phyloP scores from a whole-genome alignment of 2,329 filamentous ascomycete genomes.

The Helotiales sp. region DNA sequence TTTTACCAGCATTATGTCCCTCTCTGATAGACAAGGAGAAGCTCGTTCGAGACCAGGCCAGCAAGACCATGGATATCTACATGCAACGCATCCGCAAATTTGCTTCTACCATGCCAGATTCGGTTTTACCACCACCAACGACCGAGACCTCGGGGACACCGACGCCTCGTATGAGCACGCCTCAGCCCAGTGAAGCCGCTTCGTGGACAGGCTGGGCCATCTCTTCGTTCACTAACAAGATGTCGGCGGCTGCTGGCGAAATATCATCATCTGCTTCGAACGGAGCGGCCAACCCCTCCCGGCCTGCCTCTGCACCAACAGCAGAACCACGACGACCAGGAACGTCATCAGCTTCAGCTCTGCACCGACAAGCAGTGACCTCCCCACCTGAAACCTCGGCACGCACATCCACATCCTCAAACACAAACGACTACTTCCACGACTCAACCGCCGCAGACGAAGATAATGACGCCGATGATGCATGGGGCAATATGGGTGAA shows the following conservation, averaged over 20 bases:
- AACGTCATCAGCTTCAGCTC: constrained; percentile 59
- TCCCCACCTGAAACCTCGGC: constrained; percentile 54
- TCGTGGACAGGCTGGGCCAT: constrained; percentile 97
- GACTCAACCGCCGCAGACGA: constrained; percentile 67
- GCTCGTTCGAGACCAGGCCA: constrained; percentile 87
- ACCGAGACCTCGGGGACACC: constrained; percentile 49
- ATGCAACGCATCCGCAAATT: constrained; percentile 82
- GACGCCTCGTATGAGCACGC: constrained; percentile 78
- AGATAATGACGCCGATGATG: constrained; percentile 58
- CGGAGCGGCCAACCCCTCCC: constrained; percentile 49
- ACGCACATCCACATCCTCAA: constrained; percentile 54
- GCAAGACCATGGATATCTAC: constrained; percentile 87
- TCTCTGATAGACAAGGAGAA: constrained; percentile 94
- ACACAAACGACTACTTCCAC: constrained; percentile 56
- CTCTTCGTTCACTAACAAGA: constrained; percentile 95
- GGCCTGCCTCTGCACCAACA: constrained; percentile 48
- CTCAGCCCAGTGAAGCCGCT: constrained; percentile 68
- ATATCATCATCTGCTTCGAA: constrained; percentile 65
- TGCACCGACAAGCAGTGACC: constrained; percentile 64
- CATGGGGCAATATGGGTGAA: constrained; percentile 73
- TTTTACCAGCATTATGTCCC: constrained; percentile 84
- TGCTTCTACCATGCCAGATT: constrained; percentile 78
- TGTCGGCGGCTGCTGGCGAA: constrained; percentile 82
- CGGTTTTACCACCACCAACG: constrained; percentile 69
- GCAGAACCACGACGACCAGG: constrained; percentile 44